A percentile compares a stretch with the other conserved stretches of the same genome.
These are phyloP conservation scores for Cicer judaicum DNA, from an alignment of 306 rosid species.

Conservation along the genomic window DNA sequence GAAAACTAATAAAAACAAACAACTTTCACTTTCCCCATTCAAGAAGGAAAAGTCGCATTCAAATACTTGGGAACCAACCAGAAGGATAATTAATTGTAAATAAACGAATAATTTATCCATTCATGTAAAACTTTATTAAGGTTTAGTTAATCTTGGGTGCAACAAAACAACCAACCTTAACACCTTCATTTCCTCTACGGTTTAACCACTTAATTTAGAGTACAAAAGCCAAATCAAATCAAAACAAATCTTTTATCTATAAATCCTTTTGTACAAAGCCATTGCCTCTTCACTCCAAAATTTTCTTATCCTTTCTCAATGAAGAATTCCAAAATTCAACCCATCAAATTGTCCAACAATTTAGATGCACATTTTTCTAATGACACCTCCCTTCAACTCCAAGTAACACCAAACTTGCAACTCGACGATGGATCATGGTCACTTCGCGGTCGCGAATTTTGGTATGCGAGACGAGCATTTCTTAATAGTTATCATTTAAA, in stretches of 20 bases:
- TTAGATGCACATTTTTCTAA: neutral
- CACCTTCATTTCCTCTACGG: constrained; percentile 36
- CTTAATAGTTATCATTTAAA: constrained; percentile 61
- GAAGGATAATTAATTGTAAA: neutral
- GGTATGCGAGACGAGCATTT: constrained; percentile 60
- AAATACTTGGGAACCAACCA: neutral
- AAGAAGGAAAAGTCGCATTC: constrained; percentile 12
- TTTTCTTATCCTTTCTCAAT: constrained; percentile 19
- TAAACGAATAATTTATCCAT: constrained; percentile 9
- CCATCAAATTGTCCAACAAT: constrained; percentile 31
- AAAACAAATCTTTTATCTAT: constrained; percentile 18
- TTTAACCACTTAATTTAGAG: constrained; percentile 41
- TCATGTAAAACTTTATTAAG: constrained; percentile 31
- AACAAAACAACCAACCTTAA: constrained; percentile 51
- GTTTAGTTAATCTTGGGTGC: constrained; percentile 47
- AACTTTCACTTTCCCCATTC: neutral
- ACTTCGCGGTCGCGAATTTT: constrained; percentile 50
- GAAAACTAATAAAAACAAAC: too few relatives aligned
- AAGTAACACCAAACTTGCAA: constrained; percentile 26
- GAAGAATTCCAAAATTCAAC: constrained; percentile 50
- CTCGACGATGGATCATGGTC: constrained; percentile 43
- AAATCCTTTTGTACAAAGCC: neutral
- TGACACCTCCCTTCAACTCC: constrained; percentile 11
- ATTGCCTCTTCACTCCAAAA: neutral
- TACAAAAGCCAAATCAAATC: neutral